These are phyloP conservation scores for Cladophialophora immunda DNA, from an alignment of 2,329 filamentous ascomycete species.

Conservation along the genomic window DNA sequence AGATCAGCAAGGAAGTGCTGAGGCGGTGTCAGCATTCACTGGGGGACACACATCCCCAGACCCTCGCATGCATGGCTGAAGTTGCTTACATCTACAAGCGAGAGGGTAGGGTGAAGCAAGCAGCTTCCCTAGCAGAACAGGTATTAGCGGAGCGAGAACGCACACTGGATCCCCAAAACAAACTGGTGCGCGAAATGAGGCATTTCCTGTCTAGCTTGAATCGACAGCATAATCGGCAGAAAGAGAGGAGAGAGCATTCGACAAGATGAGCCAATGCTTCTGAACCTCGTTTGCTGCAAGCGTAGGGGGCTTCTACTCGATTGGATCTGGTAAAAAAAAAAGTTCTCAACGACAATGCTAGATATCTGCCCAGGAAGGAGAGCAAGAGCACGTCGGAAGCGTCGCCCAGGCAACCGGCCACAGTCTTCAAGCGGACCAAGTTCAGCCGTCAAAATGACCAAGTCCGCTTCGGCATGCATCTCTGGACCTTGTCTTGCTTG, in stretches of 20 bases:
- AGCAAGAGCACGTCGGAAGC: neutral
- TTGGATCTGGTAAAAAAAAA: neutral
- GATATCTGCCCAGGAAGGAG: neutral
- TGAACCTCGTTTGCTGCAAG: neutral
- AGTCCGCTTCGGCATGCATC: neutral
- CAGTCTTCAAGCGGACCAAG: neutral
- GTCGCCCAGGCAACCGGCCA: neutral
- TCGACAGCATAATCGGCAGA: neutral
- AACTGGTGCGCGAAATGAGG: neutral
- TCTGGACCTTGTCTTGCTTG: neutral
- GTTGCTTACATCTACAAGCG: slow-evolving; percentile 1
- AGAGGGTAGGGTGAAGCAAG: neutral
- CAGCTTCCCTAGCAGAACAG: neutral
- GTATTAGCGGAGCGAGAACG: neutral
- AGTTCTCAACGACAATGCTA: neutral
- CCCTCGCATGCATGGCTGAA: neutral
- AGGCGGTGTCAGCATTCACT: neutral
- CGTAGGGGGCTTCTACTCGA: neutral
- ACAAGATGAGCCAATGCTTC: neutral
- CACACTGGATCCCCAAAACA: neutral
- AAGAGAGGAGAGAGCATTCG: neutral
- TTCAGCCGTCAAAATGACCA: neutral
- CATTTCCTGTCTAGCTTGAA: neutral
- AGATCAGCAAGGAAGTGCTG: neutral
- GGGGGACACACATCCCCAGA: neutral